Conservation (phyloP, 2,329 filamentous ascomycete species). For the Parafenestella ontariensis region DNA sequence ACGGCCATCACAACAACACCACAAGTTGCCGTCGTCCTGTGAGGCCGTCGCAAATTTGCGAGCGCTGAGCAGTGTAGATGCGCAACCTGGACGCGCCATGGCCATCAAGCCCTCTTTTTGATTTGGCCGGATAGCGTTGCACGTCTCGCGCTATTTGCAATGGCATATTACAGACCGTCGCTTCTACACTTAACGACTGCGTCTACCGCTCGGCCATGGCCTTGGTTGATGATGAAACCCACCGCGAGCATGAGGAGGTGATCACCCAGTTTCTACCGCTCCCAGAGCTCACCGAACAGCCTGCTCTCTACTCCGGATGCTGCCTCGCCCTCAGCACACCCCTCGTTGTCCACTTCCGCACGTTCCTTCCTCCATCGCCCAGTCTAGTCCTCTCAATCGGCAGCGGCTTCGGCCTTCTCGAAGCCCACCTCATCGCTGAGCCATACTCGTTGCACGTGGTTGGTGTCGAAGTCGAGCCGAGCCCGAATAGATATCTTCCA, state of each 20-base stretch:
- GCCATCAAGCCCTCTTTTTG: not conserved
- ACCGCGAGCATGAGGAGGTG: not conserved
- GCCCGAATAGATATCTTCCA: slow-evolving; percentile 55
- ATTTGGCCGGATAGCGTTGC: not conserved
- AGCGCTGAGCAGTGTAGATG: too few relatives aligned
- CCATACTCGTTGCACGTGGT: slow-evolving; percentile 41
- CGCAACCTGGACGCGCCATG: too few relatives aligned
- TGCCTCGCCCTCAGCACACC: slow-evolving; percentile 46
- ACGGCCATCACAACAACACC: not conserved
- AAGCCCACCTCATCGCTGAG: slow-evolving; percentile 48
- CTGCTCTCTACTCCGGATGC: slow-evolving; percentile 39
- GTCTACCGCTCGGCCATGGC: not conserved
- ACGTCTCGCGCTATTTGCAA: not conserved
- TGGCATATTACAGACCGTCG: not conserved
- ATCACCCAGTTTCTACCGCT: slow-evolving; percentile 3
- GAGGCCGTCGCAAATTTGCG: too few relatives aligned
- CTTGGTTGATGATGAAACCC: not conserved
- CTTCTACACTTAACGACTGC: not conserved
- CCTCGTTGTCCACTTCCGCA: slow-evolving; percentile 34
- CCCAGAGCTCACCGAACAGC: slow-evolving; percentile 25
- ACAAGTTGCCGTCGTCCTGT: not conserved
- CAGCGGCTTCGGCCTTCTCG: slow-evolving; percentile 60
- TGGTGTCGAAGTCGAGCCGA: slow-evolving; percentile 58
- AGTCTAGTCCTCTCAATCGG: slow-evolving; percentile 54
- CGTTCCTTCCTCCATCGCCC: slow-evolving; percentile 33